Base-by-base conservation (phyloP, 1,284 basidiomycete genomes). In the Taiwanofungus camphoratus region DNA sequence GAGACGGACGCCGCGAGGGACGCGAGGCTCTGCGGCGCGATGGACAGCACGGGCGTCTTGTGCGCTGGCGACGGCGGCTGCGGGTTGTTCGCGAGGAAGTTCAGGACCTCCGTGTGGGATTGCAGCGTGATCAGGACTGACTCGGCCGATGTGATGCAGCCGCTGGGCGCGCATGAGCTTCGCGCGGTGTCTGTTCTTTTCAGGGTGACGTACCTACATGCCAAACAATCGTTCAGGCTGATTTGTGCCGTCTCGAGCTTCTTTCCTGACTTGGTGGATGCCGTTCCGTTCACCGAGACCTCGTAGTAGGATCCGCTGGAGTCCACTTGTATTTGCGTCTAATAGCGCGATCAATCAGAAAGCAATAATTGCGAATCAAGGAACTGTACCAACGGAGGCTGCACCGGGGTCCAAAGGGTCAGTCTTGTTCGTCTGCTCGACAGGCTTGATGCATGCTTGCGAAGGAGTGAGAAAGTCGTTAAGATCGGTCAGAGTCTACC, bases 401-500 rank as follows among this genome's bases (percentile, higher is more conserved):
- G 73, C 75, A 20, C 76, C 82, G 3, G 69, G 60, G 48, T 76
- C 71, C 45, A 65, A 68, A 31, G 63, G 55, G 30, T 67, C 60
- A n/a, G 64, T 63, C 50, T 52, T 60, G 50, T 81, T 77, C 6
- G 69, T 65, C 59, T 86, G 79, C 57, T 86, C 77, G 18, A 98
- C 92, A 2, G 96, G 95, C 60, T 98, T 98, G 66, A 99, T 98
- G 66, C 96, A 99, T 32, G 89, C 87, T 69, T 98, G 95, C 1
- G 93, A 91, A 3, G 96, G 96, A 0, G 92, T 92, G 38, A 99
- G 89, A 64, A 95, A 99, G 69, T 99, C 96, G 65, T 98, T 98
- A 35, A 99, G 77, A 64, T 99, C 95, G 15, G 92, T 93, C 27
- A 96, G 68, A 7, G 87, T 90, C 88, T 91, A 56, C 19, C 18